Conservation (phyloP, 1,139 yeast genomes). For the Candida sojae region DNA sequence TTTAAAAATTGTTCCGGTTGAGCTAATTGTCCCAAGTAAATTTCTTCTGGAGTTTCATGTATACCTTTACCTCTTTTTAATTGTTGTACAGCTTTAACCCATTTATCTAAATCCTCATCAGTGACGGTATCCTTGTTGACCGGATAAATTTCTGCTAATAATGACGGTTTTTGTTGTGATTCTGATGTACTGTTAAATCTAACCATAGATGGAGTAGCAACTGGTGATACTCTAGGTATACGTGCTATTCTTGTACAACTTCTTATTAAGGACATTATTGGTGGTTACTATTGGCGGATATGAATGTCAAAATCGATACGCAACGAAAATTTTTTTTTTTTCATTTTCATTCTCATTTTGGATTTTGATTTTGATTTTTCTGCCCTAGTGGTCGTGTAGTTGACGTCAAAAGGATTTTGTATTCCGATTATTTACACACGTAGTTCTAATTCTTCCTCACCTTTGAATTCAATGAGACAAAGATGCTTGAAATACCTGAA, state of each 20-base stretch:
- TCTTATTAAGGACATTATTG: slow-evolving; percentile 15
- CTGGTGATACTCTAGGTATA: slow-evolving; percentile 6
- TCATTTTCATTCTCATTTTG: slow-evolving; percentile 2
- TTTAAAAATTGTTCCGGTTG: slow-evolving; percentile 39
- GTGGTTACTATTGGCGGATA: background rate
- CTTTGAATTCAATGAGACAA: background rate
- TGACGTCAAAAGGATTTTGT: background rate
- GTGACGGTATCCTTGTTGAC: slow-evolving; percentile 37
- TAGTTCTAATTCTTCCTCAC: background rate
- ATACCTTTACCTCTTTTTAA: slow-evolving; percentile 43
- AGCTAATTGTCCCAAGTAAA: slow-evolving; percentile 42
- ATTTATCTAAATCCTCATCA: slow-evolving; percentile 64
- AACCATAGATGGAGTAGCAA: background rate
- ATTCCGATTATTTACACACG: background rate
- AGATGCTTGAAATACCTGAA: slow-evolving; percentile 8
- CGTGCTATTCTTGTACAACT: slow-evolving; percentile 13
- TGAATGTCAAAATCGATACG: background rate
- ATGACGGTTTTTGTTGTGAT: slow-evolving; percentile 8
- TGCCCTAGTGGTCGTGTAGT: background rate
- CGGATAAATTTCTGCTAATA: slow-evolving; percentile 32
- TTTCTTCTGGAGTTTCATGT: slow-evolving; percentile 43
- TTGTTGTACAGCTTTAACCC: slow-evolving; percentile 63
- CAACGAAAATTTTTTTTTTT: slow-evolving; percentile 10
- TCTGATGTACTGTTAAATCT: slow-evolving; percentile 8
- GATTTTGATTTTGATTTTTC: background rate